Conservation (phyloP, 306 rosid genomes). For the Trifolium pratense region DNA sequence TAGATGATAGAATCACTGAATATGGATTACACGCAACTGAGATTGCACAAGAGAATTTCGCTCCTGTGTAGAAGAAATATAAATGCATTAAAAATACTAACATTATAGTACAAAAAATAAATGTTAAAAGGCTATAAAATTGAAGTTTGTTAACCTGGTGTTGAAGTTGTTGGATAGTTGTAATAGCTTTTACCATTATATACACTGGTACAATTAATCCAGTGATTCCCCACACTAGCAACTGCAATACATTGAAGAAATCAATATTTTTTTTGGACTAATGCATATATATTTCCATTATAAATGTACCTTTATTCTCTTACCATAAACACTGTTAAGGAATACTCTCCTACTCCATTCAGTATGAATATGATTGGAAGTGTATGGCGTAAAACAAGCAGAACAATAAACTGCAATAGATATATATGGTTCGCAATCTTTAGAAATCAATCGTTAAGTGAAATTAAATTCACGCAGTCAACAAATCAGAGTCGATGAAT, state of each 20-base stretch:
- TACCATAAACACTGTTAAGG: constrained; percentile 61
- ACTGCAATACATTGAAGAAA: constrained; percentile 50
- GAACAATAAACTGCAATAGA: constrained; percentile 68
- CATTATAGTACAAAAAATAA: not conserved
- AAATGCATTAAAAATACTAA: not conserved
- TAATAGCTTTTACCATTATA: constrained; percentile 61
- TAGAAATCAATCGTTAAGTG: too few species aligned
- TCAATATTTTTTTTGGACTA: not conserved
- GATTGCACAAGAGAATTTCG: constrained; percentile 39
- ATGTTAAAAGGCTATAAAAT: not conserved
- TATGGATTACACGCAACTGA: constrained; percentile 55
- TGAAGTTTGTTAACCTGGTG: constrained; percentile 54
- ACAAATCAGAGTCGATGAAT: not conserved
- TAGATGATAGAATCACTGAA: constrained; percentile 34
- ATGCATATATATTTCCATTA: not conserved
- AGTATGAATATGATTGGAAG: constrained; percentile 68
- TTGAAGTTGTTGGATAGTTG: constrained; percentile 57
- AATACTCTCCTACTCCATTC: constrained; percentile 57
- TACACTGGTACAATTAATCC: constrained; percentile 69
- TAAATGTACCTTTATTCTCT: constrained; percentile 17
- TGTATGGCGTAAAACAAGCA: constrained; percentile 72
- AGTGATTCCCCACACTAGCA: constrained; percentile 57
- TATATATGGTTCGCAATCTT: too few species aligned
- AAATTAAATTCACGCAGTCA: not conserved
- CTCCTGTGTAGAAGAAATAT: constrained; percentile 29